Base-by-base conservation (phyloP, 805 yeast genomes). In the Barnettozyma sucrosica region DNA sequence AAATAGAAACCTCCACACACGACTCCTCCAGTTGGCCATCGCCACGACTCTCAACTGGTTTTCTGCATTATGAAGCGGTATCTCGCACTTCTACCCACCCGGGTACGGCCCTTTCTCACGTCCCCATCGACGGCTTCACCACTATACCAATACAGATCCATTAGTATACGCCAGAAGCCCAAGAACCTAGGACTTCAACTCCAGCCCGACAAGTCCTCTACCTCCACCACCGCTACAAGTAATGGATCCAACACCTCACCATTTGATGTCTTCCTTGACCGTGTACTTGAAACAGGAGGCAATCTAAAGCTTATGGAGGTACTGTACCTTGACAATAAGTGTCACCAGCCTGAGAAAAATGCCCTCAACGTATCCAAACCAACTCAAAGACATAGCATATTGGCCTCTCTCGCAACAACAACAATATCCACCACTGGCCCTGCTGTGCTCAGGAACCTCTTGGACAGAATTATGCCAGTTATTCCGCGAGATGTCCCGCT, bases 271-370 rank as follows among this genome's bases (percentile, higher is more conserved):
- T 39, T 39, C n/a, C 13, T 25, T n/a, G n/a, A 39, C 19, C 42
- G 42, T 39, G 11, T 51, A 7, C 5, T 28, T 11, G 48, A 49
- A 19, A 51, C 54, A 2, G 54, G 46, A 36, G 54, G 52, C 18
- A 51, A 51, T 43, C 26, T 51, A 19, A 43, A 39, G 11, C 16
- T 41, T 5, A 18, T 37, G 3, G 54, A 51, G 24, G 26, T 51
- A 7, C 5, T 51, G 2, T 23, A 32, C 14, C 32, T 49, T 25
- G 43, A 49, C 10, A 3, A 24, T 8, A 46, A 46, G 23, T 21
- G 36, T 14, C 21, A n/a, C 18, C 24, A 20, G 7, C 18, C 33
- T 10, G 21, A 18, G 24, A 34, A 23, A 7, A 5, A 18, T 24
- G 20, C 37, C 13, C n/a, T 26, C 18, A 37, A 39, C n/a, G 4